phyloP scores from a whole-genome alignment of 1,284 basidiomycete species.

The Ustilago loliicola region DNA sequence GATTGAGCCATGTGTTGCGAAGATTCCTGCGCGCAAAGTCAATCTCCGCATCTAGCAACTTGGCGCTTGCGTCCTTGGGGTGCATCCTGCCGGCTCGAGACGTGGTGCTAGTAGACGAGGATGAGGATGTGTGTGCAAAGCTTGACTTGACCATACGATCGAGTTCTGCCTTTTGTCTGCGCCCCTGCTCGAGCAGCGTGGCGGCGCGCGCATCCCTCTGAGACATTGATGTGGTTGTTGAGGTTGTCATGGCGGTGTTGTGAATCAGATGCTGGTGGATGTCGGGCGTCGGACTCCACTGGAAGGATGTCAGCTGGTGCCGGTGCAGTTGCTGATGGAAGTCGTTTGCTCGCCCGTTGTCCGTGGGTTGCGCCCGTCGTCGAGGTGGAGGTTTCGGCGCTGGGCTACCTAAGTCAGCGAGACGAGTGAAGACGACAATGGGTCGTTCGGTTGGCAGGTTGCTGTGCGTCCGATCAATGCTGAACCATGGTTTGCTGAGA shows the following conservation, averaged over 20 bases:
- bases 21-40: constrained; percentile 60
- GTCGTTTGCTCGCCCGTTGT: constrained; percentile 16
- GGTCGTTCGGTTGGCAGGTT: not conserved
- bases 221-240: constrained; percentile 30
- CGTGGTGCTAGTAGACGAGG: constrained; percentile 18
- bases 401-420: not conserved
- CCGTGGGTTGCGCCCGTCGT: constrained; percentile 23
- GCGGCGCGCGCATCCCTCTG: constrained; percentile 44
- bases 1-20: constrained; percentile 64
- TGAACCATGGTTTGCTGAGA: not conserved
- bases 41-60: constrained; percentile 50
- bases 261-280: not conserved
- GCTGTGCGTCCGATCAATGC: not conserved
- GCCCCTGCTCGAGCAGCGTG: constrained; percentile 48
- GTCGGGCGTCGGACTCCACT: too few species aligned
- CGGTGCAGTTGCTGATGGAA: not conserved
- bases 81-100: constrained; percentile 40
- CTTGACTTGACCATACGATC: constrained; percentile 47
- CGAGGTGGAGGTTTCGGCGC: constrained; percentile 18
- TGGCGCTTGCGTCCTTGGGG: constrained; percentile 32
- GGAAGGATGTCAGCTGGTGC: not conserved
- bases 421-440: not conserved
- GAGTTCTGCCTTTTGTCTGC: constrained; percentile 49
- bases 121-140: constrained; percentile 36
- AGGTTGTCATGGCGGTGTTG: constrained; percentile 17